These are phyloP conservation scores for Xylariaceae sp. DNA, from an alignment of 2,329 filamentous ascomycete genomes.

Conservation along the genomic window DNA sequence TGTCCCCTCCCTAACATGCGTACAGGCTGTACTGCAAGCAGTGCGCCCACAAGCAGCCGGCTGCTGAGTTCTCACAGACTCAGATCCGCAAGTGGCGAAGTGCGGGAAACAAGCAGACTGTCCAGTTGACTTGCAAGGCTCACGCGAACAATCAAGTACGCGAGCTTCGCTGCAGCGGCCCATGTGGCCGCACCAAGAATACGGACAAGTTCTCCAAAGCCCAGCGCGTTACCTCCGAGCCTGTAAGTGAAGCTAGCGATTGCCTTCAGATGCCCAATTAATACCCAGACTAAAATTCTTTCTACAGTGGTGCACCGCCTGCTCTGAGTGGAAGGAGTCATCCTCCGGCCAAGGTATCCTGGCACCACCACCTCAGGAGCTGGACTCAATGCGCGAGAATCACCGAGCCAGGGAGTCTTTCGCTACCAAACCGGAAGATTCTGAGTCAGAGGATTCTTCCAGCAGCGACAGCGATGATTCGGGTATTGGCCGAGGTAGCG, in stretches of 20 bases:
- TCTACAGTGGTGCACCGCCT: conserved; percentile 34
- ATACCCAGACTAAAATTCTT: conserved; percentile 11
- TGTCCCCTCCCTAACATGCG: too few species aligned
- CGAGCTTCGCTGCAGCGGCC: conserved; percentile 29
- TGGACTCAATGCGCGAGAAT: too few species aligned
- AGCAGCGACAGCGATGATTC: too few species aligned
- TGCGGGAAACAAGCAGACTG: conserved; percentile 9
- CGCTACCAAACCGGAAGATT: too few species aligned
- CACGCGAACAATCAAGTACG: conserved; percentile 1
- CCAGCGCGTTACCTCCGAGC: conserved; percentile 26
- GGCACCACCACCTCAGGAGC: too few species aligned
- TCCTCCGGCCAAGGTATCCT: too few species aligned
- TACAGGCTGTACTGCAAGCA: background rate
- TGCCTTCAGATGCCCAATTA: background rate
- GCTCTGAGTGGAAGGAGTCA: conserved; percentile 31
- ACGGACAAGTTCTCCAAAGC: conserved; percentile 32
- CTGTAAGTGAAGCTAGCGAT: conserved; percentile 23
- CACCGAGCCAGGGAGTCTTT: too few species aligned
- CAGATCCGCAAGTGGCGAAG: conserved; percentile 16
- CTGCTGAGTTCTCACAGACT: conserved; percentile 2
- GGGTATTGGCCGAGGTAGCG: too few species aligned
- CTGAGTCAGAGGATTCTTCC: too few species aligned
- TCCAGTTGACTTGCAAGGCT: conserved; percentile 13
- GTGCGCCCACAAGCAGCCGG: background rate
- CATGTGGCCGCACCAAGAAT: conserved; percentile 28